phyloP scores from a whole-genome alignment of 176 grass and related monocot species.

The Oryza glaberrima region DNA sequence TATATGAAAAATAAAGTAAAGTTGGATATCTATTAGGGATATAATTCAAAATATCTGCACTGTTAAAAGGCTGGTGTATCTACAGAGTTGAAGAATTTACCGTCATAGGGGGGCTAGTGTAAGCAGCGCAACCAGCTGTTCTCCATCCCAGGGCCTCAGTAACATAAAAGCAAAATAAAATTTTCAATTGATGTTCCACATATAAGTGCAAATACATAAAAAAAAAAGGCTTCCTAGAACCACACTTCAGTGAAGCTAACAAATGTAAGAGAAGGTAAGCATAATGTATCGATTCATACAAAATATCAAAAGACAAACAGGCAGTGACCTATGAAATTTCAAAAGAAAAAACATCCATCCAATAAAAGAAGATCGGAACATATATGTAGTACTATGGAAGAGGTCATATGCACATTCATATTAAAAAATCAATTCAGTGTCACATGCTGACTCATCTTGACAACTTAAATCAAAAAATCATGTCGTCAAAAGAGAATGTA shows the following conservation, averaged over 20 bases:
- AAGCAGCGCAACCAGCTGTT: conserved; percentile 52
- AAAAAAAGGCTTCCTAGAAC: not conserved
- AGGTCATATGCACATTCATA: not conserved
- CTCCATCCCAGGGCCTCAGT: conserved; percentile 66
- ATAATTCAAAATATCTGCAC: not conserved
- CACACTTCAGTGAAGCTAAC: conserved; percentile 12
- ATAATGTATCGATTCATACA: not conserved
- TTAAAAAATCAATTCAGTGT: conserved; percentile 21
- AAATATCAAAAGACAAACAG: not conserved
- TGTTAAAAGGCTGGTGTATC: not conserved
- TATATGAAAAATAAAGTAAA: not conserved
- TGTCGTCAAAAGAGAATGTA: conserved; percentile 27
- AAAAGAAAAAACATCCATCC: not conserved
- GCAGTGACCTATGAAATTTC: not conserved
- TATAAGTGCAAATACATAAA: conserved; percentile 3
- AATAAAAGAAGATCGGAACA: not conserved
- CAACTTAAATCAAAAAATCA: conserved; percentile 10
- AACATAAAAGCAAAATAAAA: conserved; percentile 75
- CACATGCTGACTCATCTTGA: conserved; percentile 5
- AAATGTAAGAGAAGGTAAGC: not conserved
- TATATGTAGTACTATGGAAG: not conserved
- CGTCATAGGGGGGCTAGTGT: conserved; percentile 49
- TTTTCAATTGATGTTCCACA: conserved; percentile 45
- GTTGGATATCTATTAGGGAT: not conserved
- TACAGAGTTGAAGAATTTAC: conserved; percentile 56